phyloP scores from a whole-genome alignment of 768 basidiomycete species.

The Favolaschia claudopus region DNA sequence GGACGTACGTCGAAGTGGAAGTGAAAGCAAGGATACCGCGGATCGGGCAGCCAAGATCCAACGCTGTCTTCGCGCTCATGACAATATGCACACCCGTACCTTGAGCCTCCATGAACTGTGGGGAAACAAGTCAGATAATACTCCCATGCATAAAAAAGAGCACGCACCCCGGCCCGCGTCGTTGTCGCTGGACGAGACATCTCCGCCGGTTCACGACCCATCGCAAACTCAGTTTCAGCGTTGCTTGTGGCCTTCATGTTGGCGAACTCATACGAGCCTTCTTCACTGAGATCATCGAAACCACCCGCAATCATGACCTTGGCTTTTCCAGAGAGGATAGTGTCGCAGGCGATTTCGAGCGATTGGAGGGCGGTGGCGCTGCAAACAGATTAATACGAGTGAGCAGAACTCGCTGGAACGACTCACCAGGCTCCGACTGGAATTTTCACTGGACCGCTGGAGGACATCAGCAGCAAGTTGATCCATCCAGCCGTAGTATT shows the following conservation, averaged over 20 bases:
- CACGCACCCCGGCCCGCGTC: constrained; percentile 88
- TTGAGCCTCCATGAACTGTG: constrained; percentile 93
- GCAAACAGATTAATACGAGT: constrained; percentile 4
- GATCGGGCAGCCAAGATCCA: constrained; percentile 93
- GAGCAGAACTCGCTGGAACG: background rate
- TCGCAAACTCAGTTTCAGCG: constrained; percentile 95
- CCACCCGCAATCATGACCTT: constrained; percentile 99
- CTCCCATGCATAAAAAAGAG: constrained; percentile 9
- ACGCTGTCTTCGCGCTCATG: constrained; percentile 95
- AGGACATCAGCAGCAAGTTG: constrained; percentile 92
- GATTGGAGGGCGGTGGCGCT: constrained; percentile 98
- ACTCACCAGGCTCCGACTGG: constrained; percentile 97
- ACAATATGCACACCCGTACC: constrained; percentile 97
- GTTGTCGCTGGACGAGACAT: constrained; percentile 98
- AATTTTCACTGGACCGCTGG: constrained; percentile 98
- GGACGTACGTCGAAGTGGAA: constrained; percentile 92
- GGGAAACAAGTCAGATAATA: constrained; percentile 8
- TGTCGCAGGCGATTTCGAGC: constrained; percentile 97
- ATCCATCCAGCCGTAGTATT: constrained; percentile 99
- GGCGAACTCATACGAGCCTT: constrained; percentile 98
- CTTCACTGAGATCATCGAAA: constrained; percentile 97
- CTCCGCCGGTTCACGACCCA: constrained; percentile 98
- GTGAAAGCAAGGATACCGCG: constrained; percentile 95
- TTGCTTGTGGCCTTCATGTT: constrained; percentile 99
- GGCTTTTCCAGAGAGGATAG: constrained; percentile 93